Evolutionary conservation across 495 filamentous ascomycete species (phyloP), one percentile per base, ranked within the genome.

Genomic region (Lophium mytilinum): DNA sequence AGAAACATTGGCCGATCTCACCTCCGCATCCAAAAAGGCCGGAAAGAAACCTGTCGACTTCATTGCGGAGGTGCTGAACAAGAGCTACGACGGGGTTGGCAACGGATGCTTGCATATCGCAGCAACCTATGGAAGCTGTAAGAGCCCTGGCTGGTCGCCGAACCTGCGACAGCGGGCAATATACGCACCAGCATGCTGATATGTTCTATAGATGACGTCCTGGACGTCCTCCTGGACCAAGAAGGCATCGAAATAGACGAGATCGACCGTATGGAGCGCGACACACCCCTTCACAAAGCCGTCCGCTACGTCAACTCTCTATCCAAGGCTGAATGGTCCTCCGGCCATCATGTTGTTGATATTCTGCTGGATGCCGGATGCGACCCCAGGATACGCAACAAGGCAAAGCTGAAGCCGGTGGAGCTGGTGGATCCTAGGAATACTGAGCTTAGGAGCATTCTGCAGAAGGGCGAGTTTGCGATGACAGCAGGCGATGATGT

Each of bases 331-430:
- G 83, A 88, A 64, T 70, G 78, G 56, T 76, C 81, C 55, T 41
- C 33, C 33, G 90, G 86, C 43, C 69, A 77, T 60, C 77, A 80
- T 2, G 80, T 96, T 63, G 81, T 95, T 58, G 83, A 84, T 56
- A 90, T 98, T 81, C 84, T 97, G 80, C 79, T 95, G 52, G 93
- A 98, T 68, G 93, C 93, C 45, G 93, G 93, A 37, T 86, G 83
- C 59, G 87, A 92, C 72, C 85, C 87, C 24, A 78, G 82, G 62
- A 76, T 83, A 69, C 72, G 79, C 37, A 91, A 91, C 67, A 88
- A 88, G 68, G 83, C 81, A 5, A 83, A 82, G 37, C 73, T 88
- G 52, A 84, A 81, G 52, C 77, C 88, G 18, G 59, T 78, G 55
- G 85, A 89, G 65, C 75, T 91, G 17, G 84, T 83, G 30, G 88